These are phyloP conservation scores for Auriculariales sp. DNA, from an alignment of 768 basidiomycete species.

Conservation along the genomic window DNA sequence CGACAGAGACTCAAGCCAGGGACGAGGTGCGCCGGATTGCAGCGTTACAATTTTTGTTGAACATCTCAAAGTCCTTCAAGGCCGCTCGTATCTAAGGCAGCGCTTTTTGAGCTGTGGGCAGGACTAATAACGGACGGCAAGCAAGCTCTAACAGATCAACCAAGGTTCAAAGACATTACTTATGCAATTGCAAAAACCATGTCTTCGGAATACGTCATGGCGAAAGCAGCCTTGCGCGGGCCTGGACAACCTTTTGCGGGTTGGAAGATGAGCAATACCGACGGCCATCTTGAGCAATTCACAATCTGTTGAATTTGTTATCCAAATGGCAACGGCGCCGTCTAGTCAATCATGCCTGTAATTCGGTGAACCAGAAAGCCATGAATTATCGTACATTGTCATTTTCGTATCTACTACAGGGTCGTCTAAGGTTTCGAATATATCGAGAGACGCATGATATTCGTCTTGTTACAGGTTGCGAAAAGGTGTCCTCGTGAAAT, in stretches of 20 bases:
- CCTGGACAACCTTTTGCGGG: conserved; percentile 36
- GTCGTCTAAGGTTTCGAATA: too few species aligned
- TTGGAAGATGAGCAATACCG: conserved; percentile 24
- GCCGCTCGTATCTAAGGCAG: conserved; percentile 36
- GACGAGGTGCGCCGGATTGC: conserved; percentile 31
- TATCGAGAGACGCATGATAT: too few species aligned
- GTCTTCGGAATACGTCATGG: conserved; percentile 31
- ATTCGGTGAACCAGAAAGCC: too few species aligned
- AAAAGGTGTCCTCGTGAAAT: too few species aligned
- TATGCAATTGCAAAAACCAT: conserved; percentile 4
- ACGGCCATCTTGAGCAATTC: not conserved
- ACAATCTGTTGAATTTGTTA: too few species aligned
- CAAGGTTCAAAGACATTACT: too few species aligned
- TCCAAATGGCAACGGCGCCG: too few species aligned
- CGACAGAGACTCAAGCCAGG: conserved; percentile 52
- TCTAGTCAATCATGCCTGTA: too few species aligned
- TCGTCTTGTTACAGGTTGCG: too few species aligned
- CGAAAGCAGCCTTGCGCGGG: conserved; percentile 33
- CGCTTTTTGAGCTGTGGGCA: conserved; percentile 35
- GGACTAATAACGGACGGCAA: conserved; percentile 2
- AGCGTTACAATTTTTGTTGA: too few species aligned
- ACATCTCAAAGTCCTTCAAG: conserved; percentile 16
- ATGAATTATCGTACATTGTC: too few species aligned
- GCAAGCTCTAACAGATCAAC: not conserved
- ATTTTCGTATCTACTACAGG: too few species aligned